Percentiles rank a stretch among this genome's conserved stretches.
phyloP scores from a whole-genome alignment of 2,329 filamentous ascomycete genomes.

The Fusarium siculi region DNA sequence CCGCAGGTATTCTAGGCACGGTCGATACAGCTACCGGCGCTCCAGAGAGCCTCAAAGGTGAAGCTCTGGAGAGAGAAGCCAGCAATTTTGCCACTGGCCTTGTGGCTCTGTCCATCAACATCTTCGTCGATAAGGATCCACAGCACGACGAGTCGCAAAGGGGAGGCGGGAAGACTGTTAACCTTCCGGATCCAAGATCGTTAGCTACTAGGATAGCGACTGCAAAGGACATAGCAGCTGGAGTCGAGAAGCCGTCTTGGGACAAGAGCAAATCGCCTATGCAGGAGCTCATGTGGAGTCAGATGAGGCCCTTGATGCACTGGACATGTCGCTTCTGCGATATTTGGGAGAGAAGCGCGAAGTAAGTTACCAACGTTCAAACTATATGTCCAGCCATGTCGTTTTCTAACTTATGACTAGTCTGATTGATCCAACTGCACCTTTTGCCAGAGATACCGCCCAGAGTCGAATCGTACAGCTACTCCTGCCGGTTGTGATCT shows the following conservation, averaged over 20 bases:
- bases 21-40: slow-evolving; percentile 80
- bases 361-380: slow-evolving; percentile 27
- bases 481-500: not conserved
- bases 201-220: slow-evolving; percentile 57
- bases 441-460: slow-evolving; percentile 67
- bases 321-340: slow-evolving; percentile 53
- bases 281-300: slow-evolving; percentile 78
- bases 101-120: slow-evolving; percentile 65
- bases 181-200: not conserved
- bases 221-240: slow-evolving; percentile 54
- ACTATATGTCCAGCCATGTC: not conserved
- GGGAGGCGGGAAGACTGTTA: slow-evolving; percentile 54
- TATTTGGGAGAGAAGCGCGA: slow-evolving; percentile 56
- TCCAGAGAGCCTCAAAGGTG: slow-evolving; percentile 80
- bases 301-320: slow-evolving; percentile 76
- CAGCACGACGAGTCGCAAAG: slow-evolving; percentile 58
- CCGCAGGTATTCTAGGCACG: slow-evolving; percentile 76
- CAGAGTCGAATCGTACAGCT: slow-evolving; percentile 48
- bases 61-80: slow-evolving; percentile 82
- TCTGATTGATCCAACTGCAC: slow-evolving; percentile 66
- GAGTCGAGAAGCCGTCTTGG: slow-evolving; percentile 56
- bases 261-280: slow-evolving; percentile 83
- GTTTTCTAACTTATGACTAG: not conserved
- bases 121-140: slow-evolving; percentile 78
- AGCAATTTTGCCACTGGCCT: slow-evolving; percentile 79